A percentile compares a stretch with the other conserved stretches of the same genome.
Evolutionary conservation across 768 basidiomycete genomes (phyloP).

Genomic region (Calocybe gangraenosa): DNA sequence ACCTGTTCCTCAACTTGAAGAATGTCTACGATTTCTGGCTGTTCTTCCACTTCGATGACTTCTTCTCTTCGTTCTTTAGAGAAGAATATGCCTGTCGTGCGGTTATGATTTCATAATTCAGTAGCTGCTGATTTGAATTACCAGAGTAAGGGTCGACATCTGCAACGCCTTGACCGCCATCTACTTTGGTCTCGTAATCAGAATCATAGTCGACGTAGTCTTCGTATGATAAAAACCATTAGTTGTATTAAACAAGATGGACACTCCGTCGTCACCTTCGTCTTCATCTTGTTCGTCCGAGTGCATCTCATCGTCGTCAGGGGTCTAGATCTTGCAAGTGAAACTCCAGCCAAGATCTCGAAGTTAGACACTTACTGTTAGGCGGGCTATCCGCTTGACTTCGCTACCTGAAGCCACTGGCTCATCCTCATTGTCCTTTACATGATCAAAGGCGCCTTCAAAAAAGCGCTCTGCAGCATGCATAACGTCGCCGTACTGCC

Average conservation of each 20-base stretch:
- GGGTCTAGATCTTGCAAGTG: slow-evolving; percentile 40
- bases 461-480: slow-evolving; percentile 84
- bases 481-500: slow-evolving; percentile 85
- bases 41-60: slow-evolving; percentile 88
- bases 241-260: background rate
- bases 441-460: slow-evolving; percentile 77
- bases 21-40: slow-evolving; percentile 50
- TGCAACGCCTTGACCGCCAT: slow-evolving; percentile 34
- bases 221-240: slow-evolving; percentile 20
- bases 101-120: slow-evolving; percentile 6
- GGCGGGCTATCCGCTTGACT: slow-evolving; percentile 19
- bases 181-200: slow-evolving; percentile 54
- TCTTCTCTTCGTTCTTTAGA: slow-evolving; percentile 91
- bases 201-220: slow-evolving; percentile 82
- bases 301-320: slow-evolving; percentile 48
- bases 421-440: slow-evolving; percentile 56
- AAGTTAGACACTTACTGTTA: slow-evolving; percentile 19
- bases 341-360: background rate
- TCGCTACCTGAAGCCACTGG: slow-evolving; percentile 34
- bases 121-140: slow-evolving; percentile 21
- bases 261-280: slow-evolving; percentile 49
- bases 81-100: slow-evolving; percentile 76
- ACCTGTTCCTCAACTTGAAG: slow-evolving; percentile 39
- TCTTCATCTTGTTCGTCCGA: slow-evolving; percentile 44
- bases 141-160: slow-evolving; percentile 90